These are phyloP conservation scores for Chaetomium sp. DNA, from an alignment of 2,329 filamentous ascomycete genomes.

Conservation along the genomic window DNA sequence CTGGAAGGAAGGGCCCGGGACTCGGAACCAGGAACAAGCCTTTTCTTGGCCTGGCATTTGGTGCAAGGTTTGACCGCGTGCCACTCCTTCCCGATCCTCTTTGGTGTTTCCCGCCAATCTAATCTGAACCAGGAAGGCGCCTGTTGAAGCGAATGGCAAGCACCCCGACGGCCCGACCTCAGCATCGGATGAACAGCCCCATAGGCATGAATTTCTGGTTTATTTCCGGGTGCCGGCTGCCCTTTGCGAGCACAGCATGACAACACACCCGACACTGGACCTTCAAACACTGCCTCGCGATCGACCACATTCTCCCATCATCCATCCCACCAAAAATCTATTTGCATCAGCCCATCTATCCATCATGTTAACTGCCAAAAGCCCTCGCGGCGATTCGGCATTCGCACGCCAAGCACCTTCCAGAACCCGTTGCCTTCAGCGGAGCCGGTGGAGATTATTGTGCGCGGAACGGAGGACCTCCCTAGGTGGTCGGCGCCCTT, in stretches of 20 bases:
- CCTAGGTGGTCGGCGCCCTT: not conserved
- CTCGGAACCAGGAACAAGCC: not conserved
- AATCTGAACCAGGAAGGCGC: slow-evolving; percentile 24
- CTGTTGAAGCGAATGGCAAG: not conserved
- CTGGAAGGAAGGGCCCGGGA: not conserved
- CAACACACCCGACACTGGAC: not conserved
- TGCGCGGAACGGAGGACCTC: not conserved
- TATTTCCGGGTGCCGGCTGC: not conserved
- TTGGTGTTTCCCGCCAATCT: slow-evolving; percentile 10
- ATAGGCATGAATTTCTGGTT: not conserved
- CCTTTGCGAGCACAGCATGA: not conserved
- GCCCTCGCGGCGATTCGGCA: not conserved
- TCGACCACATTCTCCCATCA: not conserved
- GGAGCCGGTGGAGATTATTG: not conserved
- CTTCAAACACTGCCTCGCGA: not conserved
- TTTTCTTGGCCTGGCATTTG: slow-evolving; percentile 7
- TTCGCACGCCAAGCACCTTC: slow-evolving; percentile 19
- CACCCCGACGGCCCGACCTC: not conserved
- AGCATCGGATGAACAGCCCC: not conserved
- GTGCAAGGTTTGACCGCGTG: not conserved
- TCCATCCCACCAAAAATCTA: not conserved
- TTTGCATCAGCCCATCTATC: not conserved
- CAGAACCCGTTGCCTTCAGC: slow-evolving; percentile 15
- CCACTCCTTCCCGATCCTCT: slow-evolving; percentile 13
- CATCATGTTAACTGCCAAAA: not conserved